Evolutionary conservation across 768 basidiomycete genomes (phyloP).

Genomic region (Tulasnella sp.): DNA sequence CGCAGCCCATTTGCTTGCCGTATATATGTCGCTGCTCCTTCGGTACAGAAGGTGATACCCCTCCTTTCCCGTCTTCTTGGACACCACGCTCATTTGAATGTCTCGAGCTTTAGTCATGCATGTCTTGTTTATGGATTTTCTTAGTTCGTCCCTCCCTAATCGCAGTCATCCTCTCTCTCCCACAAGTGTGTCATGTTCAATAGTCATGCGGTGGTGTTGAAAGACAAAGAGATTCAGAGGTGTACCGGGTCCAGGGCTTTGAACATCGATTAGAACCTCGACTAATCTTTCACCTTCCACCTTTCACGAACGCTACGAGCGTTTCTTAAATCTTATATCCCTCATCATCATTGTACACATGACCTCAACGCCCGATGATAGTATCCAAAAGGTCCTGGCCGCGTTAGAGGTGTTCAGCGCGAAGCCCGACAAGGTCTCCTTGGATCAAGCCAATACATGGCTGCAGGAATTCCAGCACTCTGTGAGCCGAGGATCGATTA

Average conservation of each 20-base stretch:
- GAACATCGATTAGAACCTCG: background rate
- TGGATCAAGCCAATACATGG: slow-evolving; percentile 87
- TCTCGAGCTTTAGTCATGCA: background rate
- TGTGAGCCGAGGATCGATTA: slow-evolving; percentile 51
- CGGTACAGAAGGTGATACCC: background rate
- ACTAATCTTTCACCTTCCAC: background rate
- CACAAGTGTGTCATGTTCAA: background rate
- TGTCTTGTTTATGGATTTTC: background rate
- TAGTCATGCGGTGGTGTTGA: no score
- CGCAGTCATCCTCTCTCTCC: background rate
- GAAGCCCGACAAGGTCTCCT: slow-evolving; percentile 63
- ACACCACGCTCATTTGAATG: background rate
- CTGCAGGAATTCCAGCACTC: slow-evolving; percentile 98
- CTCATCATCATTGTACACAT: slow-evolving; percentile 2
- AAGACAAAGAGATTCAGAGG: no score
- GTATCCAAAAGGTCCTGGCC: slow-evolving; percentile 40
- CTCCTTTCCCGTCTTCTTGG: background rate
- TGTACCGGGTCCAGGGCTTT: background rate
- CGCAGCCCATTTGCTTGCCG: background rate
- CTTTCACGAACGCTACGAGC: no score
- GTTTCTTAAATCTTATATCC: background rate
- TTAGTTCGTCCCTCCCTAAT: no score
- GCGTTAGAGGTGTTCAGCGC: slow-evolving; percentile 72
- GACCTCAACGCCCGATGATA: slow-evolving; percentile 14
- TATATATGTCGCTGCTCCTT: background rate